Evolutionary conservation across 257 asterid genomes (phyloP), one percentile per base, ranked within the genome.

Genomic region (Jacaranda copaia): DNA sequence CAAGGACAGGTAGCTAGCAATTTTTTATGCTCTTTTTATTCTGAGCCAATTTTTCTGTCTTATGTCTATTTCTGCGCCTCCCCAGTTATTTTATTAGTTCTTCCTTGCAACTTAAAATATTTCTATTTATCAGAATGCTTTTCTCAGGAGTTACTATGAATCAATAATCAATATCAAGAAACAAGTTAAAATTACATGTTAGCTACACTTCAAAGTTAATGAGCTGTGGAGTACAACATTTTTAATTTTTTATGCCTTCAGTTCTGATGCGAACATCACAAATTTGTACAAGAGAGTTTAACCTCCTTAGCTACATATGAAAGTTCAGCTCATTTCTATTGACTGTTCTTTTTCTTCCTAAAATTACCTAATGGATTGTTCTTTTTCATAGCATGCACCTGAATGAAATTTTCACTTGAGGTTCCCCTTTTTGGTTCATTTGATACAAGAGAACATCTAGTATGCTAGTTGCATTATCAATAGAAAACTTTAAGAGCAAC

Each of bases 161-260:
- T 56, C 63, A 10, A 19, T 43, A 73, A 56, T 53, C 69, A 78
- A 63, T 52, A 51, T 16, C 68, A 63, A 71, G 70, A 46, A 58
- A 72, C 45, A 62, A 67, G 62, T 13, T n/a, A 36, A 16, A n/a
- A 40, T 12, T 53, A 18, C 15, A 53, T 40, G 53, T 57, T 6
- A 68, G 40, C 5, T 19, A 69, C 48, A 63, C 6, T 39, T n/a
- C 8, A 9, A 20, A 60, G n/a, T 59, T 70, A 25, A 65, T 63
- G 32, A 52, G 36, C 36, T 39, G 5, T 12, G 36, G 56, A 62
- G 70, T n/a, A 57, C 12, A 42, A 60, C 53, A 48, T 42, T 25
- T 25, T 25, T 25, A 43, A 25, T 18, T 40, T 7, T 40, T 7
- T 25, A 65, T 49, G 58, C 32, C 35, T 63, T 67, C 46, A 15